Evolutionary conservation across 768 basidiomycete genomes (phyloP), one percentile per base, ranked within the genome.

Genomic region (Kondoa malvinella): DNA sequence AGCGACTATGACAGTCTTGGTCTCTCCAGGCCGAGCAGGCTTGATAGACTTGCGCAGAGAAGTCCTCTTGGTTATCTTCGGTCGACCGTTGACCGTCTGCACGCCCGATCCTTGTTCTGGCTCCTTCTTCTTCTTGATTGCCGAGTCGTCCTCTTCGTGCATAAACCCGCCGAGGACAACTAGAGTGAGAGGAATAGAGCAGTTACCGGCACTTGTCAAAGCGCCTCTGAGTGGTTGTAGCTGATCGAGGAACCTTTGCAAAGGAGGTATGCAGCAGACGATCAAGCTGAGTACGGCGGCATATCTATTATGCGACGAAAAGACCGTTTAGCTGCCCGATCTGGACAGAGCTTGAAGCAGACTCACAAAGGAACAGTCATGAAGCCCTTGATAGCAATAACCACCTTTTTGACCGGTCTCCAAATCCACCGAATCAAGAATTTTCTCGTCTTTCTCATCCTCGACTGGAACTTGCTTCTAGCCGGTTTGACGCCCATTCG

Each of bases 151-250:
- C 57, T 58, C 64, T 17, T 68, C 60, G 63, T 25, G 73, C 69
- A 56, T 78, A 76, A 92, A 96, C 16, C 88, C 91, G 14, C 92
- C 92, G 57, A 96, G 85, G 3, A 95, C 90, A 67, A 96, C 81
- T 29, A 95, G 80, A 1, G 92, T 96, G 30, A 96, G 74, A 0
- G 92, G 94, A 69, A 96, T 86, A 12, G 86, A 85, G 69, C 88
- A 89, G 69, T 81, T 84, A 1, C 90, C 88, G 0, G 86, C 84
- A 15, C 79, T 78, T 1, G 78, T 80, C 62, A 92, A 77, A 0
- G 88, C 86, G 26, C 66, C 65, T 68, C 33, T 66, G 2, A 66
- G 56, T 4, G 78, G 71, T 2, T 77, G 80, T 76, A 88, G 79
- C 71, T 85, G 82, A 2, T 80, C 77, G 65, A 96, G 80, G 8